Conservation (phyloP, 2,329 filamentous ascomycete species). For the Epichloe gansuensis region DNA sequence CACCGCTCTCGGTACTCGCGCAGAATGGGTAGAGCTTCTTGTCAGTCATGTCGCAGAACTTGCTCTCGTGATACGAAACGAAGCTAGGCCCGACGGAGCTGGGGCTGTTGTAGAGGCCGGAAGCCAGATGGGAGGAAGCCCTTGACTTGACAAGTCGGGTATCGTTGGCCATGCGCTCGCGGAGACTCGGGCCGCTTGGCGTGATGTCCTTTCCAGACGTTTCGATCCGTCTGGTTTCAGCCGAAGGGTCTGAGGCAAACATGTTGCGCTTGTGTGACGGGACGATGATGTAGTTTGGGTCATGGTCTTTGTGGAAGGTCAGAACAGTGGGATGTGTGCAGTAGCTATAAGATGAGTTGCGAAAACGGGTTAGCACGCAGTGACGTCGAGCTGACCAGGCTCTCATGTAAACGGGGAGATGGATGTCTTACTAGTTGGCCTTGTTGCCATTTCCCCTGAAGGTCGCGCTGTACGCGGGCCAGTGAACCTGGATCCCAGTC, state of each 20-base stretch:
- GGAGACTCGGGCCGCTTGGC: neutral
- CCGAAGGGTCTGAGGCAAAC: neutral
- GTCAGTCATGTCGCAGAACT: conserved; percentile 11
- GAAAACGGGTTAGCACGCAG: neutral
- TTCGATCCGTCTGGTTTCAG: no score
- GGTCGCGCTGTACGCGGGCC: neutral
- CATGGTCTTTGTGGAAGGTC: neutral
- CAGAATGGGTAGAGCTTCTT: conserved; percentile 10
- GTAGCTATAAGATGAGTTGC: neutral
- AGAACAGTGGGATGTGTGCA: neutral
- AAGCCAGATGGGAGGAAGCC: neutral
- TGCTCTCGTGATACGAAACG: conserved; percentile 9
- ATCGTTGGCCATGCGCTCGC: neutral
- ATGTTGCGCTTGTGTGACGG: neutral
- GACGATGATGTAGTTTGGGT: neutral
- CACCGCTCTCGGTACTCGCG: conserved; percentile 1
- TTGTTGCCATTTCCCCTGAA: neutral
- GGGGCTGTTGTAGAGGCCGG: conserved; percentile 7
- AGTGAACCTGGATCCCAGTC: neutral
- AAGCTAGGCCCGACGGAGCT: conserved; percentile 5
- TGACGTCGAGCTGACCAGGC: neutral
- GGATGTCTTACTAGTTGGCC: neutral
- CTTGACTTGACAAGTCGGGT: conserved; percentile 1
- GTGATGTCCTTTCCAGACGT: neutral
- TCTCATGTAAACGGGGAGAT: no score